Base-by-base conservation (phyloP, 345 rosid genomes). In the Trapa bicornis region DNA sequence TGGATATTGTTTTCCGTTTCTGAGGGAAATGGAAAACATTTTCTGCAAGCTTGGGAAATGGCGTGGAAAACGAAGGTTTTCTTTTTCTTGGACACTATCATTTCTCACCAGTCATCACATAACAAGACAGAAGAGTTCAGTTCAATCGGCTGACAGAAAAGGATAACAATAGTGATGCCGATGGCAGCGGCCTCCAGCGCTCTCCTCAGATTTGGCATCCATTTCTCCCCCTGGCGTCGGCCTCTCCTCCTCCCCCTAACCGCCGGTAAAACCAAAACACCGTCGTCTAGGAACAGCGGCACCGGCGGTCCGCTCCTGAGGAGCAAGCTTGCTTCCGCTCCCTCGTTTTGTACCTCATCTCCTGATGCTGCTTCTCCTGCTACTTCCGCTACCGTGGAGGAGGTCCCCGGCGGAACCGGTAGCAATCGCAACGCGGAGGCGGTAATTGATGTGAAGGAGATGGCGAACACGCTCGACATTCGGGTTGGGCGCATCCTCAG, bases 401-500 rank as follows among this genome's bases (percentile, higher is more conserved):
- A 6, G 16, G 47, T 43, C 35, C 63, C 64, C n/a, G 56, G 29
- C 64, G 45, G 68, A 36, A 42, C 58, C 36, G 17, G 52, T 8
- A 11, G 64, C 52, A 57, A 41, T 68, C 65, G 48, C 14, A 78
- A 50, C 8, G 69, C 47, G 2, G 72, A n/a, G 6, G 66, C 48
- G n/a, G 65, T 53, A 32, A 69, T 4, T 9, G 76, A 70, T 52
- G 47, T 84, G 68, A 84, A 71, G 64, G 89, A 85, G 48, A 79
- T 81, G 57, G 96, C 85, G 64, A 80, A 86, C 75, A 67, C 78
- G 85, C 87, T 93, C 67, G 97, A 90, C 75, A 81, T 90, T 63
- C 85, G 92, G 80, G 96, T 93, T 37, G 98, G 97, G 11, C 75
- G 84, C 48, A 75, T 93, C 0, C 74, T 87, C 68, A 93, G 85